Base-by-base conservation (phyloP, 345 rosid genomes). In the Gossypium ekmanianum region DNA sequence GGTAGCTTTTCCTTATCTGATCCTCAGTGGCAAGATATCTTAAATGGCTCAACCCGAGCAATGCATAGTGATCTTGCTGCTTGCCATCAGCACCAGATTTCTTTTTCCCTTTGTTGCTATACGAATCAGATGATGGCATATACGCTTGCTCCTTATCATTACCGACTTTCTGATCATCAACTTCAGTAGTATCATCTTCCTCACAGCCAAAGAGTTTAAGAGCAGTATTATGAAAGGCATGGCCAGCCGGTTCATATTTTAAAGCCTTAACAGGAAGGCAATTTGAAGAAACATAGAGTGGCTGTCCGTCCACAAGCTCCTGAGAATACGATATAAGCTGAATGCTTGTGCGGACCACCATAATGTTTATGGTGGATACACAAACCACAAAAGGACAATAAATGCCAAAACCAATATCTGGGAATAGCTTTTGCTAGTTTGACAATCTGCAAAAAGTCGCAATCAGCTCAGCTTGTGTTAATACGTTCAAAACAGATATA, bases 11-110 rank as follows among this genome's bases (percentile, higher is more conserved):
- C 76, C 91, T 87, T 61, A 96, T 96, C 87, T 93, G 99, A 72
- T 96, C 99, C 81, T 96, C 97, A 2, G 97, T 90, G n/a, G 98
- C 97, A 80, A 96, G 99, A 74, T 96, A 96, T 73, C 99, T 85
- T 69, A 93, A 80, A 84, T 96, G 97, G 81, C 94, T 79, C 88
- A 96, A 85, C 63, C 98, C 98, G 87, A 96, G 57, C 81, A 96
- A 64, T 0, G 97, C 97, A 82, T 96, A 96, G 80, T 91, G 98
- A 87, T 95, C 99, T 77, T 95, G 97, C 74, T 91, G 93, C 71
- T 78, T 70, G 64, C 84, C 84, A 57, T 87, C 98, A 11, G 78
- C 74, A n/a, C 91, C 90, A 22, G 90, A 81, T 79, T 96, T 93
- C 91, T 89, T 95, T 79, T 87, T 93, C 20, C 97, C 97, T 82